These are phyloP conservation scores for Alopecurus myosuroides DNA, from an alignment of 176 grass and related monocot genomes.

Conservation along the genomic window DNA sequence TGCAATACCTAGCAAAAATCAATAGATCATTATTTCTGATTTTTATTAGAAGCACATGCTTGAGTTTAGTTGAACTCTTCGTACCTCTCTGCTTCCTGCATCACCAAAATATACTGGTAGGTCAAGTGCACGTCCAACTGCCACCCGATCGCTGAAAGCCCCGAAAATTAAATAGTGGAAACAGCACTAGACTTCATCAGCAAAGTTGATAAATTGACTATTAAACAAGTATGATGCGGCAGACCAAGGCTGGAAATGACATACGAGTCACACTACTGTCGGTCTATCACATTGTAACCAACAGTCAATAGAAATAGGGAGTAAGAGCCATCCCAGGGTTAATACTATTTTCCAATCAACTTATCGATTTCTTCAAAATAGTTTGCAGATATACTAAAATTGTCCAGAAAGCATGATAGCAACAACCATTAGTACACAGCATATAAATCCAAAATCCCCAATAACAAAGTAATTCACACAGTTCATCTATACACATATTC, in stretches of 20 bases:
- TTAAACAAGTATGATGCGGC: background rate
- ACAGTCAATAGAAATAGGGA: background rate
- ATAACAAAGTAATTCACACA: background rate
- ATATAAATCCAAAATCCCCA: background rate
- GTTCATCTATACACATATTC: conserved; percentile 8
- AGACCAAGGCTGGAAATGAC: background rate
- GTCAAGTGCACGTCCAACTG: conserved; percentile 87
- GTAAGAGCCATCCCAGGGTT: background rate
- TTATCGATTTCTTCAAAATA: background rate
- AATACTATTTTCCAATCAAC: background rate
- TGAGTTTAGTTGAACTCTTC: background rate
- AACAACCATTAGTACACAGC: conserved; percentile 2
- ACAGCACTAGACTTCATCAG: background rate
- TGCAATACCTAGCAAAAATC: conserved; percentile 70
- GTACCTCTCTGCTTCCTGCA: conserved; percentile 97
- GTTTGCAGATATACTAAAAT: background rate
- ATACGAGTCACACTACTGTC: background rate
- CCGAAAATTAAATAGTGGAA: conserved; percentile 18
- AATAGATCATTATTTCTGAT: conserved; percentile 9
- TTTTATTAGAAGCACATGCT: background rate
- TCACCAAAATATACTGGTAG: conserved; percentile 97
- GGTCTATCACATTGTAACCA: background rate
- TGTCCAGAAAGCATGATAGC: background rate
- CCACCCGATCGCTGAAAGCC: conserved; percentile 81
- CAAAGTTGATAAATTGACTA: conserved; percentile 20